Evolutionary conservation across 129 eudicot genomes (phyloP), one percentile per base, ranked within the genome.

Genomic region (Dittrichia graveolens): DNA sequence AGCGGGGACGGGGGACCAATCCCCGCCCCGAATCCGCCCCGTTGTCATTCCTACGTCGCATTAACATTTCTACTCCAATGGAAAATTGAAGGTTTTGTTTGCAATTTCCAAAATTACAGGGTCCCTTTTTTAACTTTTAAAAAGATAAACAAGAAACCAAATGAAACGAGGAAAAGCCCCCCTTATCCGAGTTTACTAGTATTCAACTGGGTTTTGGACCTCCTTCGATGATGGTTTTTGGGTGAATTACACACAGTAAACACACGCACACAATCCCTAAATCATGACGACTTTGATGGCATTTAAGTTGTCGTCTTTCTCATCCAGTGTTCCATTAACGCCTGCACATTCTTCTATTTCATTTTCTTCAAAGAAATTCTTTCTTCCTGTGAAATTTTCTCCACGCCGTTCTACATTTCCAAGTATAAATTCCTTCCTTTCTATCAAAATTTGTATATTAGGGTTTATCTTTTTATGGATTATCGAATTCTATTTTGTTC

Each of bases 321-420:
- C 75, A 18, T 73, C 78, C 31, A 8, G 37, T 61, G 31, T 68
- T 66, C 65, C 71, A 11, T 49, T 43, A 79, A 73, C 44, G 19
- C 14, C 70, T 37, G 35, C 77, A 9, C 47, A 72, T 58, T 57
- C 75, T 57, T 76, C 69, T n/a, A 14, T 73, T 73, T 73, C 83
- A 40, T 65, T 79, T 65, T 48, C 83, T 6, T 57, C 83, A 13
- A 38, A 48, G 4, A 56, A 73, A 7, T 64, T 79, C 50, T 68
- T 46, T 65, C 74, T 72, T 11, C 69, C 83, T 5, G 14, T 79
- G 45, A 74, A 69, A 71, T 34, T 79, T 67, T 73, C 69, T 35
- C 74, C 55, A 41, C 61, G 80, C 72, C 87, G 85, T 13, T 46
- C 78, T 40, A 81, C 73, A 65, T 81, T 81, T 50, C 88, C 91